A percentile compares a stretch with the other conserved stretches of the same genome.
Conservation (phyloP, 306 rosid genomes). For the Psophocarpus tetragonolobus region DNA sequence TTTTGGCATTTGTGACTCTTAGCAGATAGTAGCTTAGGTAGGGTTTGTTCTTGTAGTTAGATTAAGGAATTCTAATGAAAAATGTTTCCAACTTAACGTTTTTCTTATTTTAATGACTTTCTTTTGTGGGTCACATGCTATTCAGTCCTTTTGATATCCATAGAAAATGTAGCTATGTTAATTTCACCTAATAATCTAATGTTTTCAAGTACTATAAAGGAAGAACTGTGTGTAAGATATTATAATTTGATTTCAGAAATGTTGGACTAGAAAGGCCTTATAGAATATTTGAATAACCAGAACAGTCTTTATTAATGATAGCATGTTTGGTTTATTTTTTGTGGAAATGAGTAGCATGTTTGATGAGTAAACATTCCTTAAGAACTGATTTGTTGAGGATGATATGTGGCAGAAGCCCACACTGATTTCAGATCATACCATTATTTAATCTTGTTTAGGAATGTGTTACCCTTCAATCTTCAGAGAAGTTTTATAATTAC, state of each 20-base stretch:
- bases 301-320: background rate
- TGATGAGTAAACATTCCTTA: background rate
- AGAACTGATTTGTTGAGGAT: background rate
- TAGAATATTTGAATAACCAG: background rate
- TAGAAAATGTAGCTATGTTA: background rate
- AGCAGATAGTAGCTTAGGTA: background rate
- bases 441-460: background rate
- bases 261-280: background rate
- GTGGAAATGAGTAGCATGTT: background rate
- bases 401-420: background rate
- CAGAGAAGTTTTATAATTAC: background rate
- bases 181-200: background rate
- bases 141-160: background rate
- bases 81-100: background rate
- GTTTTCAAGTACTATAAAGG: background rate
- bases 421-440: background rate
- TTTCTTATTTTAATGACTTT: background rate
- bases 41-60: background rate
- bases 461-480: background rate
- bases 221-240: background rate
- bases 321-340: background rate
- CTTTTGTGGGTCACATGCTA: background rate
- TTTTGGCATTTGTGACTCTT: background rate
- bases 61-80: background rate
- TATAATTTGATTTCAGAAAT: background rate